These are phyloP conservation scores for Lunularia cruciata DNA, from an alignment of 225 moss, liverwort and hornwort species.

Conservation along the genomic window DNA sequence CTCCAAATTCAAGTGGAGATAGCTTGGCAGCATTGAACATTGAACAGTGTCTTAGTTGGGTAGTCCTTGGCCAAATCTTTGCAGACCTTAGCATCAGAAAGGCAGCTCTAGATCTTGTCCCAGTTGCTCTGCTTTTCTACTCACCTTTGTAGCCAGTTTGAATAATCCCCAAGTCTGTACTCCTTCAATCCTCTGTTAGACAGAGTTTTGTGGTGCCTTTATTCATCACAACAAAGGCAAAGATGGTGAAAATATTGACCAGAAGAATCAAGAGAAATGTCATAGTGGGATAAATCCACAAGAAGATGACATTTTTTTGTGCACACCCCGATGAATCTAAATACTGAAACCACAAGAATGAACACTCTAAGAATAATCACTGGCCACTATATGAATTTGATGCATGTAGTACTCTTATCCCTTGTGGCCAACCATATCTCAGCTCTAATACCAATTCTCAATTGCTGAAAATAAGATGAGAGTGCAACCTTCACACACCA, in stretches of 20 bases:
- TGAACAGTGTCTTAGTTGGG: conserved; percentile 33
- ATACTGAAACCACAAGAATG: conserved; percentile 66
- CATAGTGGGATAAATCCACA: conserved; percentile 72
- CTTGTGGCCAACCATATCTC: conserved; percentile 77
- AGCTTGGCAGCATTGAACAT: conserved; percentile 58
- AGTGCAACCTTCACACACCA: too few species aligned
- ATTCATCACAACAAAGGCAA: conserved; percentile 90
- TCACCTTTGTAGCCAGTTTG: conserved; percentile 70
- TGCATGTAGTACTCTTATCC: conserved; percentile 60
- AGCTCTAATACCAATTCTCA: conserved; percentile 59
- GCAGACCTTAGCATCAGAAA: conserved; percentile 79
- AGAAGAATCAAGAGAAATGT: conserved; percentile 81
- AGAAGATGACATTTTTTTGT: conserved; percentile 54
- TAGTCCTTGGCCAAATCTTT: conserved; percentile 47
- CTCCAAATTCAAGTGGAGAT: conserved; percentile 82
- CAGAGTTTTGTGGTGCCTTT: conserved; percentile 66
- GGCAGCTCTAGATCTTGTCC: conserved; percentile 79
- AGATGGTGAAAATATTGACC: conserved; percentile 80
- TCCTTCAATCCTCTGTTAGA: conserved; percentile 86
- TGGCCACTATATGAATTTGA: conserved; percentile 83
- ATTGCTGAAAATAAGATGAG: too few species aligned
- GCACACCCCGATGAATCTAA: conserved; percentile 75
- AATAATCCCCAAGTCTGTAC: conserved; percentile 82
- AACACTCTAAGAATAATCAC: conserved; percentile 71
- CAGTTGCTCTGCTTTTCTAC: conserved; percentile 63